These are phyloP conservation scores for Paramecium pentaurelia DNA, from an alignment of 73 alveolate genomes.

Conservation along the genomic window DNA sequence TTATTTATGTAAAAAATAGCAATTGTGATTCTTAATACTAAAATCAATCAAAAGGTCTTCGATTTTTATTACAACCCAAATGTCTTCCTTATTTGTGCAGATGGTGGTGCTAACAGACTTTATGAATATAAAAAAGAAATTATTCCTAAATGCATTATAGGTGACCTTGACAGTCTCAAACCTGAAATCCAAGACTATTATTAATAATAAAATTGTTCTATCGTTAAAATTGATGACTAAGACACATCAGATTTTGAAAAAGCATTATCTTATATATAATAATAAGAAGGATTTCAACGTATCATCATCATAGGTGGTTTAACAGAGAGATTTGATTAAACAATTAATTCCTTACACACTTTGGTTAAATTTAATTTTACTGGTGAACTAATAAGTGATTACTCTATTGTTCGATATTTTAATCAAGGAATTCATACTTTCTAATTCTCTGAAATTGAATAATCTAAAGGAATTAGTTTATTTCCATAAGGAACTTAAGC, in stretches of 20 bases:
- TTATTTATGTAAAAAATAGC: background rate
- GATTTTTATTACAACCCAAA: background rate
- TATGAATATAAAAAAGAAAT: background rate
- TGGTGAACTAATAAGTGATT: background rate
- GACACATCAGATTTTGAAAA: slow-evolving; percentile 37
- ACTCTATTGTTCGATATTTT: background rate
- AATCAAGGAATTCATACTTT: background rate
- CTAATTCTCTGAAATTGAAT: background rate
- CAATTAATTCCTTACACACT: background rate
- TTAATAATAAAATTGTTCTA: background rate
- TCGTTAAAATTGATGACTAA: background rate
- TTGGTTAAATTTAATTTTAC: background rate
- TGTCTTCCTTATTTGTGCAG: slow-evolving; percentile 17
- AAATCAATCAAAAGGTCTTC: background rate
- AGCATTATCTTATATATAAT: background rate
- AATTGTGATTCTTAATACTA: background rate
- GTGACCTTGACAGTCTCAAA: slow-evolving; percentile 18
- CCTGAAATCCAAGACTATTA: background rate
- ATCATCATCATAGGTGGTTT: slow-evolving; percentile 21
- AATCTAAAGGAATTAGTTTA: background rate
- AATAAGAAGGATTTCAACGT: background rate
- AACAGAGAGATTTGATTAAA: background rate
- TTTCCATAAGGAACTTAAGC: background rate
- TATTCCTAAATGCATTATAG: background rate
- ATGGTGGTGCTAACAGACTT: slow-evolving; percentile 36